Conservation (phyloP, 352 stramenopile species). For the Globisporangium carolinianum region DNA sequence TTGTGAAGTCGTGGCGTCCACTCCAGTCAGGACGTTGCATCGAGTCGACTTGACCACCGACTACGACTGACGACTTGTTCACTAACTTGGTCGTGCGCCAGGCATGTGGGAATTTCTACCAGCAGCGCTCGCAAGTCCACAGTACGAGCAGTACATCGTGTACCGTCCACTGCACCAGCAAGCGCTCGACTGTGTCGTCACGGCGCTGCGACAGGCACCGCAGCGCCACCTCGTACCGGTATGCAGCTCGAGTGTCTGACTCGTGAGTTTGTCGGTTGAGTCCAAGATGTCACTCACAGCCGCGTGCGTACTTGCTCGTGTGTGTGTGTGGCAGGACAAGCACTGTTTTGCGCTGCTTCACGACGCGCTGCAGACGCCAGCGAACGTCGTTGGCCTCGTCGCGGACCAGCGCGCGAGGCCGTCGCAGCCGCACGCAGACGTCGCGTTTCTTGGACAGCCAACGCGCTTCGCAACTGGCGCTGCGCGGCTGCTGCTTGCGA, state of each 20-base stretch:
- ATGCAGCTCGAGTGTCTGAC: conserved; percentile 1
- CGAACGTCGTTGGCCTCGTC: conserved; percentile 39
- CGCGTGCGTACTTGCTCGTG: no score
- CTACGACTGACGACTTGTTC: neutral
- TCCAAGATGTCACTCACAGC: no score
- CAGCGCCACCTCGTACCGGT: conserved; percentile 37
- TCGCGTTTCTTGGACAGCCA: conserved; percentile 35
- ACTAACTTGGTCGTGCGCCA: neutral
- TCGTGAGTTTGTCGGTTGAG: neutral
- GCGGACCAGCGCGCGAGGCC: conserved; percentile 36
- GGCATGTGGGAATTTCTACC: conserved; percentile 59
- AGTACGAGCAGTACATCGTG: conserved; percentile 46
- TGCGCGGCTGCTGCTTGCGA: conserved; percentile 28
- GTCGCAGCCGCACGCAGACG: conserved; percentile 10
- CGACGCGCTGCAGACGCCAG: conserved; percentile 15
- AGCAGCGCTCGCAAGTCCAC: conserved; percentile 20
- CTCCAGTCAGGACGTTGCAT: no score
- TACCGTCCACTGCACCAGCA: conserved; percentile 45
- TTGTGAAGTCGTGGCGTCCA: neutral
- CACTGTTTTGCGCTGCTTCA: conserved; percentile 33
- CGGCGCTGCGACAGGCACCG: conserved; percentile 22
- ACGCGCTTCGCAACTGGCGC: conserved; percentile 35
- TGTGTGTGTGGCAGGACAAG: conserved; percentile 31
- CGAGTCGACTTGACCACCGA: no score
- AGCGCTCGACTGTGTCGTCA: conserved; percentile 29